Evolutionary conservation across 2,329 filamentous ascomycete genomes (phyloP), one percentile per base, ranked within the genome.

Genomic region (Bipolaris bicolor): DNA sequence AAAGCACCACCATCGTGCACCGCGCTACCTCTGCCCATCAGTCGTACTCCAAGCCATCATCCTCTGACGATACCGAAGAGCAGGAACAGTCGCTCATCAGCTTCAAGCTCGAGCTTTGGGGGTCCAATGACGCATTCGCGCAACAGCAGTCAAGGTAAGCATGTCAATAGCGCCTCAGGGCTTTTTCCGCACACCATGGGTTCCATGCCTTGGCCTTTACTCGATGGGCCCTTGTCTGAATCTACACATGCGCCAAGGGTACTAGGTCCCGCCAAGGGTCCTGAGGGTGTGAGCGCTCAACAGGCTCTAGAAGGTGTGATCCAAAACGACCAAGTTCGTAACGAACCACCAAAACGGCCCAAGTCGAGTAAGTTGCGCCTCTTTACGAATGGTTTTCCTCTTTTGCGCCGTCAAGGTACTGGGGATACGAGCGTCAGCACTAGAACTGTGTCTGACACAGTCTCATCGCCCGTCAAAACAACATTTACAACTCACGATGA

Each of bases 61-160:
- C 71, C 72, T 69, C 63, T 73, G 58, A 69, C 60, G 11, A 62
- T 75, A 55, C 71, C 70, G 36, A 75, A 74, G 54, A 70, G 70
- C 45, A 71, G 71, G 43, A 65, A 66, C 48, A 73, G 67, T 36
- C 65, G 62, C 40, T 73, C 71, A 7, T 70, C 71, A 11, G 53
- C 68, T 9, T 73, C 72, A 22, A 63, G 50, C 16, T 71, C 71
- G 18, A 70, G 62, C 26, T 60, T 63, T 37, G 61, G 60, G 34
- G 57, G 65, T 22, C 48, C 34, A 2, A 64, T 59, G 59, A 41
- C 52, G 20, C 56, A 37, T n/a, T 61, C 61, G 22, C 60, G 62
- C 45, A 57, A 60, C 47, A 51, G 47, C 43, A 66, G 60, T 34
- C 55, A 62, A 10, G 60, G 64, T 26, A 51, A 61, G 34, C 40